These are phyloP conservation scores for Diaporthe citri DNA, from an alignment of 2,329 filamentous ascomycete genomes.

Conservation along the genomic window DNA sequence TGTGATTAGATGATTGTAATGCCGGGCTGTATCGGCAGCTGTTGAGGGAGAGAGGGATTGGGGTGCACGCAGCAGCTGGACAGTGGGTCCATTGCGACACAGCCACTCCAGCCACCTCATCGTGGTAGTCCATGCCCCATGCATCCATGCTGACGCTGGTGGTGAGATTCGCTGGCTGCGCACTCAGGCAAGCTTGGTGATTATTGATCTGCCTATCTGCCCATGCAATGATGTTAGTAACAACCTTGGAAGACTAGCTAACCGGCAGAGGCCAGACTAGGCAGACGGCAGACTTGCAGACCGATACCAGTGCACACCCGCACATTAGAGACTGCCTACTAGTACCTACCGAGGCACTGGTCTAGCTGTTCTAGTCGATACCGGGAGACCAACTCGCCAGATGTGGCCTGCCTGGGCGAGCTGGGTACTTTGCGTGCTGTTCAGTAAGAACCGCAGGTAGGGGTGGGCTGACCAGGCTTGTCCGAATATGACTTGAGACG, in stretches of 20 bases:
- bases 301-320: background rate
- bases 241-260: background rate
- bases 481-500: constrained; percentile 15
- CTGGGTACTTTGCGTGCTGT: background rate
- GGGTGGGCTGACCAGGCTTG: constrained; percentile 15
- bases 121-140: background rate
- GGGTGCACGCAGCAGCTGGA: background rate
- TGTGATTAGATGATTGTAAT: background rate
- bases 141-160: background rate
- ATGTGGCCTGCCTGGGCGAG: background rate
- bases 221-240: background rate
- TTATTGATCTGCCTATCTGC: background rate
- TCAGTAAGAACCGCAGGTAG: background rate
- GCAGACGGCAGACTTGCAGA: background rate
- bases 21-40: background rate
- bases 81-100: background rate
- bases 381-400: background rate
- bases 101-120: constrained; percentile 21
- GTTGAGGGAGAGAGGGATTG: background rate
- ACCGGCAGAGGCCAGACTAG: background rate
- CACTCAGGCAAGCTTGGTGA: too few relatives aligned
- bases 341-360: background rate
- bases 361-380: background rate
- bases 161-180: background rate
- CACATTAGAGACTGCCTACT: background rate